Evolutionary conservation across 768 basidiomycete genomes (phyloP), one percentile per base, ranked within the genome.

Genomic region (Russula vinacea): DNA sequence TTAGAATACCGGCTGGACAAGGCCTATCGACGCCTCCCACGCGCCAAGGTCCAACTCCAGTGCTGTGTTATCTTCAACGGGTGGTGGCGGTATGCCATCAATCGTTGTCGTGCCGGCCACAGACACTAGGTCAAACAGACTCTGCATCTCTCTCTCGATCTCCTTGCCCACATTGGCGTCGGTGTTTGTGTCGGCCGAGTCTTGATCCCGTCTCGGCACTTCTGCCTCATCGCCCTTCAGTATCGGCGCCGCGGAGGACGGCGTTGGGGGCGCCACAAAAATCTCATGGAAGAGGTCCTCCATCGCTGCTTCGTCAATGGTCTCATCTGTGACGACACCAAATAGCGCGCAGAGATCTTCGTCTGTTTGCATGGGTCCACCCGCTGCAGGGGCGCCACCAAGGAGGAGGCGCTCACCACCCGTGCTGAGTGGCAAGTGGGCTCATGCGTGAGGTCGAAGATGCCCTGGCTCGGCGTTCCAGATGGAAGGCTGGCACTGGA

Each of bases 371-470:
- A 69, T 69, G 72, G 74, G 77, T 78, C 87, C 89, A 90, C 91
- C 92, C 91, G 92, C 92, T 94, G 92, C 92, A 87, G 89, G 92
- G 92, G 80, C 87, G 84, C 81, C 81, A 81, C 77, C 71, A 81
- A 73, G 74, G 76, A 76, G 78, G 76, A 81, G 80, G 82, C 83
- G 85, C 82, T 86, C 92, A 84, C 92, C 92, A 94, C 88, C 92
- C 92, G 92, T 94, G 92, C 92, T 88, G 89, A 88, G 87, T 94
- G 92, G 92, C 92, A 86, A 94, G 92, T 89, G 86, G 89, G 77
- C 74, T 87, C 80, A 74, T 75, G 74, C 66, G 76, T 74, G 68
- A 65, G 59, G 19, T 72, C 74, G 70, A 75, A 68, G 73, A 75
- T 62, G 56, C 49, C 70, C 55, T 67, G 62, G 67, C 68, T 74